Base-by-base conservation (phyloP, 257 asterid species). In the Leonotis leonurus region DNA sequence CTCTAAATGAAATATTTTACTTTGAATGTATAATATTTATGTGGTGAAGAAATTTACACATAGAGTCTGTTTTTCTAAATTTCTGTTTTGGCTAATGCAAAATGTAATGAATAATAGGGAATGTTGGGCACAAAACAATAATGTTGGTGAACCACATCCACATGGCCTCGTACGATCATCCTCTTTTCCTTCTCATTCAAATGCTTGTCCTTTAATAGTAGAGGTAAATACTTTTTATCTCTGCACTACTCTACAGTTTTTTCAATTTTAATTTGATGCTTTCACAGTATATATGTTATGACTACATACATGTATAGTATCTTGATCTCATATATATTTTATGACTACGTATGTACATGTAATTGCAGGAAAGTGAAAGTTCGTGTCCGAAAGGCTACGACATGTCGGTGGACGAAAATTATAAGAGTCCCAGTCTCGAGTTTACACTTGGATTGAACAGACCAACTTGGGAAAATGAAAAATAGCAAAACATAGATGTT, bases 301-400 rank as follows among this genome's bases (percentile, higher is more conserved):
- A 35, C 21, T 22, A 27, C n/a, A n/a, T n/a, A n/a, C n/a, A n/a
- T n/a, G n/a, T n/a, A n/a, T n/a, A n/a, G n/a, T 26, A 51, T 26
- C 22, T 52, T 7, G 7, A 32, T 22, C 50, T 12, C 35, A n/a
- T 21, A 37, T 57, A 11, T 8, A 32, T 33, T 21, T 8, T 17
- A 40, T 26, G 35, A n/a, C n/a, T n/a, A n/a, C n/a, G n/a, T n/a
- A n/a, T n/a, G n/a, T n/a, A n/a, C n/a, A n/a, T n/a, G n/a, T n/a
- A n/a, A n/a, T n/a, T 53, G 80, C 81, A 81, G 90, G 91, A 76
- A 62, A 75, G 73, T n/a, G 82, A 80, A 58, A 30, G 9, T 37
- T 62, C 46, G 8, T 65, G 59, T 35, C 66, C 56, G 12, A 82
- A 76, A 70, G 74, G 76, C 73, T 77, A 64, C 37, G 16, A 37